Evolutionary conservation across 75 land plant species (phyloP).

Genomic region (Selaginella tamariscina): DNA sequence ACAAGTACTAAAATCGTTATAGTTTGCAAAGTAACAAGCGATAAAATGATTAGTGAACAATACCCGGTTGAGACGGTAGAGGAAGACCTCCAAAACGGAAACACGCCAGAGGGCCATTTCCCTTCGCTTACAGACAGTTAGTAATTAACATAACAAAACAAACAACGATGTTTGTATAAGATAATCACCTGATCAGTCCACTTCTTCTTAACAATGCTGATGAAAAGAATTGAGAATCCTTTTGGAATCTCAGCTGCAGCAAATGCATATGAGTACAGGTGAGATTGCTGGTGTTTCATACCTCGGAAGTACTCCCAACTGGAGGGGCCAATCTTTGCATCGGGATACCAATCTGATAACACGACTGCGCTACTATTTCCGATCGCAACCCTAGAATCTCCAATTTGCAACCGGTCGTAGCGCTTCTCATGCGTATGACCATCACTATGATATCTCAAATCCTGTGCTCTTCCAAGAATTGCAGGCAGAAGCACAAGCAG

Average conservation of each 20-base stretch:
- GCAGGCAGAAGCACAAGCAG: too few relatives aligned
- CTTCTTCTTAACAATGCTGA: background rate
- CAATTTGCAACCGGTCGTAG: too few relatives aligned
- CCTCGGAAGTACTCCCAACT: slow-evolving; percentile 16
- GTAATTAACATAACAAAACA: too few relatives aligned
- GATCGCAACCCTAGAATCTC: background rate
- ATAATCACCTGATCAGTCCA: background rate
- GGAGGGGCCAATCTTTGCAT: slow-evolving; percentile 8
- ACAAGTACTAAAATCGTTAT: too few relatives aligned
- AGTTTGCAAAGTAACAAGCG: too few relatives aligned
- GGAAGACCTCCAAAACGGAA: slow-evolving; percentile 16
- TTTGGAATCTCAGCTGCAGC: background rate
- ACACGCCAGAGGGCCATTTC: slow-evolving; percentile 3
- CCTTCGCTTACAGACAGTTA: background rate
- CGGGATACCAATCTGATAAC: background rate
- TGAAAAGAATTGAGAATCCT: background rate
- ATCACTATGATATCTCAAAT: too few relatives aligned
- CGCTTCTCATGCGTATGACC: too few relatives aligned
- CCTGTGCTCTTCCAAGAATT: too few relatives aligned
- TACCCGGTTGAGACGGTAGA: background rate
- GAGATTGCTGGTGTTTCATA: background rate
- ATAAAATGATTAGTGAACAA: background rate
- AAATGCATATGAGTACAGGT: background rate
- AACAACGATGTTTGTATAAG: too few relatives aligned
- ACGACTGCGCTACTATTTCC: background rate